A percentile compares a stretch with the other conserved stretches of the same genome.
phyloP scores from a whole-genome alignment of 441 rosid species.

The Geranium incanum region DNA sequence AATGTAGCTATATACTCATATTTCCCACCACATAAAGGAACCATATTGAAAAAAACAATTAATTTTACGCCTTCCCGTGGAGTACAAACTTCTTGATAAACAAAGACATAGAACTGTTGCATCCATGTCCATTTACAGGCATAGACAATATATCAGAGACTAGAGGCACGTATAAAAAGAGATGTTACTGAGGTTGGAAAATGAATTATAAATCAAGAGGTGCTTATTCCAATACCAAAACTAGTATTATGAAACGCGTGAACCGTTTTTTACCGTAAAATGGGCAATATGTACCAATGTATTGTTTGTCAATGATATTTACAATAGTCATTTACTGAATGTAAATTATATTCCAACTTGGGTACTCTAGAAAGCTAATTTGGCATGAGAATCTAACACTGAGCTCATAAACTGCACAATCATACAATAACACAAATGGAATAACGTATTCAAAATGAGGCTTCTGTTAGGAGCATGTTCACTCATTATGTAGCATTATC shows the following conservation, averaged over 20 bases:
- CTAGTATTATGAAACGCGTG: background rate
- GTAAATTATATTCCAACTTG: background rate
- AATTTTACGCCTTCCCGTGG: background rate
- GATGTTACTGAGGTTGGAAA: background rate
- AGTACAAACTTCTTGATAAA: conserved; percentile 1
- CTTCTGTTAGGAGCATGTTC: background rate
- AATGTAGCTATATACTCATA: background rate
- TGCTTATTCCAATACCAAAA: background rate
- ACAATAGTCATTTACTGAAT: background rate
- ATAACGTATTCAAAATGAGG: background rate
- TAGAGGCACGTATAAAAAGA: background rate
- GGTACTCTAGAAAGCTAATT: background rate
- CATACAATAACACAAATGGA: background rate
- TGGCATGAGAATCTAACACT: background rate
- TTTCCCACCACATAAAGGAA: background rate
- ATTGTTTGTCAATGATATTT: background rate
- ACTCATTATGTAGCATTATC: background rate
- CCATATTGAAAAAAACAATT: background rate
- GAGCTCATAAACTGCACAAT: background rate
- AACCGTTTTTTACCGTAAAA: background rate
- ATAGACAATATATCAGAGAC: background rate
- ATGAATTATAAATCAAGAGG: background rate
- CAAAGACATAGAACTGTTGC: background rate
- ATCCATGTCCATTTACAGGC: background rate
- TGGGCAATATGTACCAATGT: background rate